Base-by-base conservation (phyloP, 2,329 filamentous ascomycete genomes). In the Trichoderma breve region DNA sequence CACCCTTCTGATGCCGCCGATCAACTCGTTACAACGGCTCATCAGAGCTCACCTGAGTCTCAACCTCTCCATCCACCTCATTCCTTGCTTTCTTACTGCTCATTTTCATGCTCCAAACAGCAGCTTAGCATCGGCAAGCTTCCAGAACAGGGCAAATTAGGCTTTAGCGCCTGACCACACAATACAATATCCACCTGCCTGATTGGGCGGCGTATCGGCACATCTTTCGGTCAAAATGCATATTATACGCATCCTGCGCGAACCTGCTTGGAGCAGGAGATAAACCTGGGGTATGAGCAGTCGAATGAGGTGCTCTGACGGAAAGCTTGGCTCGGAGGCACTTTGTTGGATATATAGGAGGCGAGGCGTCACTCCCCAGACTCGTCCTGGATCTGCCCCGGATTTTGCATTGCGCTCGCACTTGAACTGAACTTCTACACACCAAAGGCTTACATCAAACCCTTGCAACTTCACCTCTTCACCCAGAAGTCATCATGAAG, bases 221-320 rank as follows among this genome's bases (percentile, higher is more conserved):
- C 71, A 62, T 69, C 64, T 68, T 62, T 72, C 71, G 71, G 71
- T 66, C 71, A 72, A 72, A 72, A 62, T 53, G 57, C 32, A 72
- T 72, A 69, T 63, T 68, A 63, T 67, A 47, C 62, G 64, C 64
- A 61, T 69, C 71, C 57, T n/a, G 51, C 64, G 58, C 71, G 71
- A 72, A 60, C 71, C 71, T 58, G 30, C 43, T 62, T 69, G 51
- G 36, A 72, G 63, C 71, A 72, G 71, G 71, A 69, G 64, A 58
- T 57, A 62, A 67, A 69, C 43, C 71, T 63, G 71, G 64, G 71
- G 64, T 70, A 62, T 65, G 53, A 62, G 32, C 63, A 30, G 55
- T 51, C 62, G 70, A 58, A 53, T 71, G 70, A 71, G 53, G 28
- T 65, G 24, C 36, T n/a, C 18, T 32, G 47, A 60, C 43, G 28